phyloP scores from a whole-genome alignment of 2,329 filamentous ascomycete species.

The Verticillium klebahnii region DNA sequence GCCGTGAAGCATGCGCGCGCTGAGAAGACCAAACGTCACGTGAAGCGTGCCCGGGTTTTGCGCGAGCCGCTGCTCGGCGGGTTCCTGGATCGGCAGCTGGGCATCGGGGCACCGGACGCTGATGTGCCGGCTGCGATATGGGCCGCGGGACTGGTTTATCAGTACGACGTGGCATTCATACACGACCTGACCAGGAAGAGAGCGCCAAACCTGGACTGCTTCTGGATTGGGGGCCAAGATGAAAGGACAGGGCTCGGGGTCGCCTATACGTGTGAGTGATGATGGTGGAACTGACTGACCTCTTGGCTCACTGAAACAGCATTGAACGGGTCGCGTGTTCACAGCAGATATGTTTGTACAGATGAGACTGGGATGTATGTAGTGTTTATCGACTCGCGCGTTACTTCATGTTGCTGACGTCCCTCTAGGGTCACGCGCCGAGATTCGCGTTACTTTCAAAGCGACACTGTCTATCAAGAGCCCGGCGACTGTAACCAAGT shows the following conservation, averaged over 20 bases:
- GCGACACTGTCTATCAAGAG: not conserved
- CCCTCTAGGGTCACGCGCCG: not conserved
- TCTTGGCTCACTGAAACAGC: too few relatives aligned
- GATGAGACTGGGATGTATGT: slow-evolving; percentile 37
- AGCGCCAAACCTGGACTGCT: slow-evolving; percentile 30
- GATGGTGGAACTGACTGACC: not conserved
- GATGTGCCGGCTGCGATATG: slow-evolving; percentile 31
- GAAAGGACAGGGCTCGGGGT: slow-evolving; percentile 33
- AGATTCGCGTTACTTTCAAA: not conserved
- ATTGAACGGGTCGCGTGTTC: slow-evolving; percentile 20
- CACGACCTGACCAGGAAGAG: slow-evolving; percentile 20
- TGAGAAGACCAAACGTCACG: slow-evolving; percentile 28
- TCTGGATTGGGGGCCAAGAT: slow-evolving; percentile 35
- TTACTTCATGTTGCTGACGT: not conserved
- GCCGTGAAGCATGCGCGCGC: slow-evolving; percentile 20
- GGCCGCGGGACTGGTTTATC: slow-evolving; percentile 30
- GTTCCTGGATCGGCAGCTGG: slow-evolving; percentile 27
- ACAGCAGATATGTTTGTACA: slow-evolving; percentile 36
- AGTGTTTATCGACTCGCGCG: not conserved
- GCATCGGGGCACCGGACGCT: slow-evolving; percentile 16
- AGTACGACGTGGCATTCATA: slow-evolving; percentile 33
- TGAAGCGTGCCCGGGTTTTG: slow-evolving; percentile 29
- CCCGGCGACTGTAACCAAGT: slow-evolving; percentile 25
- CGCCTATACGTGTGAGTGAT: slow-evolving; percentile 38
- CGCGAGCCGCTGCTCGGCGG: slow-evolving; percentile 25